Percentiles rank a stretch among this genome's conserved stretches.
Conservation (phyloP, 2,329 filamentous ascomycete genomes). For the Hymenoscyphus occultus region DNA sequence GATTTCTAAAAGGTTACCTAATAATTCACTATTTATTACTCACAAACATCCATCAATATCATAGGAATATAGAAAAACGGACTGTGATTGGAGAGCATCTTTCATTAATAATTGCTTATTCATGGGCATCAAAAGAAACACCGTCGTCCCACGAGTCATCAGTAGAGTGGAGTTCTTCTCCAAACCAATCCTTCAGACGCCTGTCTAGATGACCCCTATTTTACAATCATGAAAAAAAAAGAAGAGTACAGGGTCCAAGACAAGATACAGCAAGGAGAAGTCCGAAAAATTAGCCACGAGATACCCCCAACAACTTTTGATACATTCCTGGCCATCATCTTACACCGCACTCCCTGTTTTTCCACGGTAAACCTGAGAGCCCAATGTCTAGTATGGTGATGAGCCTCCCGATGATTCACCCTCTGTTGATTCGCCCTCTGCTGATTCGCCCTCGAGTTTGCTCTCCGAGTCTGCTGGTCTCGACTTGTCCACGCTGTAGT, state of each 20-base stretch:
- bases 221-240: constrained; percentile 27
- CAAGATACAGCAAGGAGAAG: constrained; percentile 26
- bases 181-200: constrained; percentile 17
- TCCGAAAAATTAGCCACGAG: constrained; percentile 15
- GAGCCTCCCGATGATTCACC: background rate
- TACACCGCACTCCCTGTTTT: background rate
- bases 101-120: constrained; percentile 14
- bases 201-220: constrained; percentile 28
- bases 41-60: too few relatives aligned
- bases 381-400: background rate
- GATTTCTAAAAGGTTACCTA: background rate
- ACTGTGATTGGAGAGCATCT: constrained; percentile 6
- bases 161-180: constrained; percentile 25
- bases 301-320: constrained; percentile 25
- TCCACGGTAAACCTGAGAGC: background rate
- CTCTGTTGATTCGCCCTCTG: background rate
- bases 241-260: constrained; percentile 21
- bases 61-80: background rate
- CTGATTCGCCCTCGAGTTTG: background rate
- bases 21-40: background rate
- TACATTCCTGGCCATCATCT: constrained; percentile 19
- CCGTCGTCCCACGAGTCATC: constrained; percentile 14
- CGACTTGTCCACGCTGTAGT: constrained; percentile 46
- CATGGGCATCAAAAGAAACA: constrained; percentile 16
- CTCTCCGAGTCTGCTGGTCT: background rate